Base-by-base conservation (phyloP, 169 alveolate species). In the Cryptosporidium xiaoi region DNA sequence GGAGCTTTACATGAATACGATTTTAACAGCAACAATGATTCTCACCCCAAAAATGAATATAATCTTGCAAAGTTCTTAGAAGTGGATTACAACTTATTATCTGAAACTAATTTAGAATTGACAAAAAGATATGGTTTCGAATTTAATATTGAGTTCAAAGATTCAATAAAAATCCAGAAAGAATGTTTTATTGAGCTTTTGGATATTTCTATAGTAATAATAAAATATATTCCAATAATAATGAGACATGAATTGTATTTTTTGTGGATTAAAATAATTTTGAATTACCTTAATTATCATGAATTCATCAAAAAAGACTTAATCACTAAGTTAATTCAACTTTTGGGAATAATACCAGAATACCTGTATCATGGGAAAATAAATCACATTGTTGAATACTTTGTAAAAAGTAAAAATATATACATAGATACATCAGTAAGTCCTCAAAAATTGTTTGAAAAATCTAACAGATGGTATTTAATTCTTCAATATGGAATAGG, bases 291-390 rank as follows among this genome's bases (percentile, higher is more conserved):
- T 44, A 7, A 34, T 40, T 58, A 40, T 77, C 24, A 62, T 34
- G 51, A 77, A 36, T 60, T 77, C 24, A 20, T 31, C 2, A 18
- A 31, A 31, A 53, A 46, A 4, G 71, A 77, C 18, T 34, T 69
- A 27, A 29, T 33, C 10, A 51, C 5, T 24, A 69, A 69, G 24
- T 16, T 62, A 24, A 77, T 77, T 62, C 13, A 27, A 16, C 56
- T 77, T 33, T 40, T 77, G 51, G 87, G 87, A 18, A 77, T 77
- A 44, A 60, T 77, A 24, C 87, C 87, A 16, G 87, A 77, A 44
- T 77, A 77, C 24, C 13, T 62, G 29, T 77, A 29, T 36, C 24
- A 4, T 0, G 20, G 31, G 20, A 36, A 77, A 40, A 44, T 77
- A 58, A 6, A 60, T 58, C 16, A 15, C 15, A 36, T n/a, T 34